Base-by-base conservation (phyloP, 2,329 filamentous ascomycete genomes). In the Pseudogymnoascus sp. region DNA sequence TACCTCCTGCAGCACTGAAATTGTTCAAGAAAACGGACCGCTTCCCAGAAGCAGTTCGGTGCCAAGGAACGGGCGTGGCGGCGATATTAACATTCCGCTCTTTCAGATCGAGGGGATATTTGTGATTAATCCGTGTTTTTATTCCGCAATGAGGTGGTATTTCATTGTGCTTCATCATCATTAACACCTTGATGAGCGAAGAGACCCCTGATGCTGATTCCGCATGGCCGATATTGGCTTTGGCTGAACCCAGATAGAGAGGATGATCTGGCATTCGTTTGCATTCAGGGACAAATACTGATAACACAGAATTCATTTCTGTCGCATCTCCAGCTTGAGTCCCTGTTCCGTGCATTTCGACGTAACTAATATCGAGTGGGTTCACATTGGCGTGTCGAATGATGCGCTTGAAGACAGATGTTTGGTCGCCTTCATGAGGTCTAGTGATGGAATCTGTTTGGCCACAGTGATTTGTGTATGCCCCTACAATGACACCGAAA, bases 301-400 rank as follows among this genome's bases (percentile, higher is more conserved):
- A 56, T 6, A 56, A 18, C 14, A 64, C 46, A 8, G 61, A 63
- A 11, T 31, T 80, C 88, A 93, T 91, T 73, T 96, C 91, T 6
- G 85, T 88, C 9, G 85, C 86, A 70, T 95, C 90, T 66, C 89
- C 90, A 40, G 88, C 89, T 72, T 93, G 89, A 0, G 90, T 95
- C 43, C 90, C 91, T 3, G 90, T 95, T 21, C 89, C 90, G 73
- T 95, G 90, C 86, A 93, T 91, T 75, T 95, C 90, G 11, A 93
- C 85, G 70, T 92, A 93, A 74, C 86, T 86, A 61, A 95, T 82
- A 66, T 92, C 88, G 60, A 86, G 81, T 1, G 90, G 88, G 69
- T 92, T 86, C n/a, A 93, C 82, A 64, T 88, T 87, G 37, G 63
- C 34, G 8, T 63, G 34, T 36, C 38, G 83, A 1, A 93, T 79